Conservation (phyloP, 345 rosid genomes). For the Gossypium ekmanianum region DNA sequence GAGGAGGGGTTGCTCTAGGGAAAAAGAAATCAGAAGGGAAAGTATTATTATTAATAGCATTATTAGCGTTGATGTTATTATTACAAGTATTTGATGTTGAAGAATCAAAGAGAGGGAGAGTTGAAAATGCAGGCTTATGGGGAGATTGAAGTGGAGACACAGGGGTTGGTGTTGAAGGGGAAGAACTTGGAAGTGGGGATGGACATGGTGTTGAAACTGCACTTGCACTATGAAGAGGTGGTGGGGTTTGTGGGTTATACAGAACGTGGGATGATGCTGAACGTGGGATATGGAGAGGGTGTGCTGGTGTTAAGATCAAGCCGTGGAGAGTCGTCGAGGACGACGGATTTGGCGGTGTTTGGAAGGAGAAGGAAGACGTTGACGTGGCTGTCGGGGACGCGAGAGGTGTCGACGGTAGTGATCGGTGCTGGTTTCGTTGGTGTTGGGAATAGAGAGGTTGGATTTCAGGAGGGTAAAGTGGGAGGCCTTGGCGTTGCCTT, state of each 20-base stretch:
- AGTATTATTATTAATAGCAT: background rate
- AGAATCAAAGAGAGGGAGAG: slow-evolving; percentile 45
- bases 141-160: slow-evolving; percentile 34
- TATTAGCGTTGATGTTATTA: background rate
- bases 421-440: slow-evolving; percentile 5
- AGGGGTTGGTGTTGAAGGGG: slow-evolving; percentile 23
- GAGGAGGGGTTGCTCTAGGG: slow-evolving; percentile 47
- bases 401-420: slow-evolving; percentile 19
- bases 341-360: slow-evolving; percentile 5
- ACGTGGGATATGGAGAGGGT: background rate
- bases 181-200: slow-evolving; percentile 25
- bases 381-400: slow-evolving; percentile 21
- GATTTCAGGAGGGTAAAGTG: slow-evolving; percentile 57
- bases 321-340: background rate
- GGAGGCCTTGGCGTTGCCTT: slow-evolving; percentile 60
- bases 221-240: background rate
- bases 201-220: slow-evolving; percentile 19
- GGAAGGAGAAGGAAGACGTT: slow-evolving; percentile 29
- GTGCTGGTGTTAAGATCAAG: background rate
- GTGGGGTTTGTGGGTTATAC: background rate
- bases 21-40: slow-evolving; percentile 20
- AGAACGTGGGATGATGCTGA: background rate
- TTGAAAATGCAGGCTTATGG: slow-evolving; percentile 28
- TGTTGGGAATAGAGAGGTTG: slow-evolving; percentile 26
- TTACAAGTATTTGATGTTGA: background rate